Percentiles rank a stretch among this genome's conserved stretches.
These are phyloP conservation scores for Metrosideros polymorpha DNA, from an alignment of 441 rosid genomes.

Conservation along the genomic window DNA sequence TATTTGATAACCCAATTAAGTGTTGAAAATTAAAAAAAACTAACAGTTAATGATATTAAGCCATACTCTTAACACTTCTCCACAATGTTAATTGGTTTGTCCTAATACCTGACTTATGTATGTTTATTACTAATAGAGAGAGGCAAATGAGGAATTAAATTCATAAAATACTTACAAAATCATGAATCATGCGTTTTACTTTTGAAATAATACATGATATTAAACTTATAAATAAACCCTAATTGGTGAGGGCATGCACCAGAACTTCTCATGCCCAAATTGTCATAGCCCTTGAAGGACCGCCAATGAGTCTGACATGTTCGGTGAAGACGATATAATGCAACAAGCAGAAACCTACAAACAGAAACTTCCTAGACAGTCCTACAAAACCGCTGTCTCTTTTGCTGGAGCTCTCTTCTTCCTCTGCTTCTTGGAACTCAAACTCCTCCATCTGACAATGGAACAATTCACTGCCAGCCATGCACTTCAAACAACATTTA, in stretches of 20 bases:
- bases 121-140: neutral
- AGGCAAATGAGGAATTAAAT: neutral
- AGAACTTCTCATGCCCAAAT: no score
- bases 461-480: no score
- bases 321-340: neutral
- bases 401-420: neutral
- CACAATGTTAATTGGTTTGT: neutral
- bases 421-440: neutral
- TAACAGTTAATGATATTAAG: neutral
- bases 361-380: neutral
- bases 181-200: neutral
- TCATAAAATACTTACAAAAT: no score
- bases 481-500: no score
- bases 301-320: neutral
- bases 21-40: neutral
- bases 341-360: neutral
- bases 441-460: no score
- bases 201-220: neutral
- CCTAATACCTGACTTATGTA: neutral
- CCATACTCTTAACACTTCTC: neutral
- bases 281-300: no score
- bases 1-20: neutral
- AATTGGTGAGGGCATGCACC: no score
- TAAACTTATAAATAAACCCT: no score
- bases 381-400: neutral